phyloP scores from a whole-genome alignment of 1,139 yeast genomes.

The Pneumocystis sp. region DNA sequence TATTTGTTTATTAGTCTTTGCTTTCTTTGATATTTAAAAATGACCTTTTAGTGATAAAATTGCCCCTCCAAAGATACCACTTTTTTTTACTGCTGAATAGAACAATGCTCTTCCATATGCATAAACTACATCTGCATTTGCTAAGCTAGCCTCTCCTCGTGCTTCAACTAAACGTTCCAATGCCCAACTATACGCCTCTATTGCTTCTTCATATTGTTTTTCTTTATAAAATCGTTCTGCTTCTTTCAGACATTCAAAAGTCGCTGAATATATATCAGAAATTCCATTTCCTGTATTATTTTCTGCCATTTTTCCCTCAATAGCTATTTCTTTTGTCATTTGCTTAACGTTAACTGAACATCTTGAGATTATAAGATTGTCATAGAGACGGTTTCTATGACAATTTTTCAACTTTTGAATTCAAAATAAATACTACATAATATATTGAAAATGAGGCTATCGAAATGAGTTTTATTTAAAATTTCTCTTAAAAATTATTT shows the following conservation, averaged over 20 bases:
- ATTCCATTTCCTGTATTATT: neutral
- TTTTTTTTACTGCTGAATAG: slow-evolving; percentile 57
- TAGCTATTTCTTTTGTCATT: neutral
- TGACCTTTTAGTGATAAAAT: neutral
- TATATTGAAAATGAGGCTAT: too few relatives aligned
- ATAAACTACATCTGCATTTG: slow-evolving; percentile 50
- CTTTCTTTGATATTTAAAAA: neutral
- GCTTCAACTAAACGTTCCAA: slow-evolving; percentile 43
- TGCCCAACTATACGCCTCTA: slow-evolving; percentile 59
- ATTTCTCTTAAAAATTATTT: too few relatives aligned
- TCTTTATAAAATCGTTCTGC: slow-evolving; percentile 50
- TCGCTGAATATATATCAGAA: slow-evolving; percentile 24
- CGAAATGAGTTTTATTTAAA: too few relatives aligned
- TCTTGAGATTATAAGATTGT: neutral
- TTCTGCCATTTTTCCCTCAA: neutral
- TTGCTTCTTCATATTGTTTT: slow-evolving; percentile 53
- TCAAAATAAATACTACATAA: too few relatives aligned
- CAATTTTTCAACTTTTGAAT: neutral
- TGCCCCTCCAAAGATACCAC: slow-evolving; percentile 58
- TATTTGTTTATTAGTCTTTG: slow-evolving; percentile 16
- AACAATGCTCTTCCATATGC: slow-evolving; percentile 72
- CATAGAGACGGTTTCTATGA: neutral
- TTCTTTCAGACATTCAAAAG: slow-evolving; percentile 21
- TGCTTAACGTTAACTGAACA: too few relatives aligned
- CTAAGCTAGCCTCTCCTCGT: slow-evolving; percentile 36